Base-by-base conservation (phyloP, 1,284 basidiomycete species). In the Sporisorium graminicola region DNA sequence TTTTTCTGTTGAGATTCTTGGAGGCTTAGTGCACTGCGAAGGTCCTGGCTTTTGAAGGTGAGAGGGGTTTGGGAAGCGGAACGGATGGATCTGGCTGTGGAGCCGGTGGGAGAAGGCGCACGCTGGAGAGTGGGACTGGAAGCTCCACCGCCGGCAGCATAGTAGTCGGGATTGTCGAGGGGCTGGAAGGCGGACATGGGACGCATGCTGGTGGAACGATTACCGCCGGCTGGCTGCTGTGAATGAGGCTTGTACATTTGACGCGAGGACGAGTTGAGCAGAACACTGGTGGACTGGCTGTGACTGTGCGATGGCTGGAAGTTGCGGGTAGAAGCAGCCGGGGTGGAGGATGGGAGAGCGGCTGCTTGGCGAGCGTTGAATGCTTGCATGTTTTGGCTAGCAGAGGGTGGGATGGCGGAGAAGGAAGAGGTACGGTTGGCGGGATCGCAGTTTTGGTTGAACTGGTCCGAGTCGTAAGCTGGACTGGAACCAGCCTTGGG, bases 181-280 rank as follows among this genome's bases (percentile, higher is more conserved):
- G 83, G 83, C 58, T 85, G 83, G 50, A 74, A 84, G 16, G 83
- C 83, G 2, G 78, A 80, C 50, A 84, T 70, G 50, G 83, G 83
- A 43, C 83, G 72, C 62, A 81, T 67, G 43, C 65, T 77, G 37
- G 27, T 55, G n/a, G 65, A 62, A 16, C 69, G 63, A 33, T 44
- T 50, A 20, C 53, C 62, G 31, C 53, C 59, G 22, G 63, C 49
- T n/a, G 51, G 54, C 51, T 69, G 71, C 27, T 68, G 65, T 20
- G 46, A 31, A 10, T 67, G 60, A 13, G 59, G 61, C 55, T 47
- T 63, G 63, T 66, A 63, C 56, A 57, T 52, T 33, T 63, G 69
- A 26, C 70, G 70, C 2, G 70, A 63, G 12, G 60, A 51, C 13
- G 51, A 57, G 60, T 70, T 70, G 50, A 75, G 59, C 27, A 75